Evolutionary conservation across 148 eudicot species (phyloP).

Genomic region (Pharnaceum exiguum): DNA sequence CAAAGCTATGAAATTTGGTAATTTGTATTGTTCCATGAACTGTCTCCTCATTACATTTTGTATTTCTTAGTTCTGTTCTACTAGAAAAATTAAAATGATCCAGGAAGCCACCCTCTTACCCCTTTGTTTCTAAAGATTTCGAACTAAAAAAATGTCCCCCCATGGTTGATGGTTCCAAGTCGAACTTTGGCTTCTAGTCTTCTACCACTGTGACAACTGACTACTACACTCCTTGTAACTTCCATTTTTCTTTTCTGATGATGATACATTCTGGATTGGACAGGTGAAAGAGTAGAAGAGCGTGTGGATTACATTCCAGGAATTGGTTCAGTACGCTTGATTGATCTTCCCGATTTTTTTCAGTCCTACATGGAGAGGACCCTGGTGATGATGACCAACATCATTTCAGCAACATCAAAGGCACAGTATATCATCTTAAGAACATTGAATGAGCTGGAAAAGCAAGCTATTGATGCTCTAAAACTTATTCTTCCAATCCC

Average conservation of each 20-base stretch:
- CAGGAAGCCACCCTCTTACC: no score
- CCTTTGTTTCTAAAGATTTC: not conserved
- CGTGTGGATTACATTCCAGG: constrained; percentile 58
- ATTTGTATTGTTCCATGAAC: not conserved
- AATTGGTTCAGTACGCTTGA: constrained; percentile 39
- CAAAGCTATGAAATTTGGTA: no score
- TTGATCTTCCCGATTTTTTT: constrained; percentile 44
- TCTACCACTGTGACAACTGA: no score
- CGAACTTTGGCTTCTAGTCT: no score
- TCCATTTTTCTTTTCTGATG: no score
- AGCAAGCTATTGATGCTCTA: constrained; percentile 27
- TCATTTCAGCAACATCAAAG: constrained; percentile 23
- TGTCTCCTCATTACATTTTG: not conserved
- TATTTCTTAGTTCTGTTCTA: no score
- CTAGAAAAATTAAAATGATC: no score
- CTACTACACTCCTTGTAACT: no score
- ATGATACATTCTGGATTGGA: no score
- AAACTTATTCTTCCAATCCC: constrained; percentile 28
- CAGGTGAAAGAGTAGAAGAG: constrained; percentile 36
- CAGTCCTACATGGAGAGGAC: constrained; percentile 24
- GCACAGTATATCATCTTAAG: constrained; percentile 44
- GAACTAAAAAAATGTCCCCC: not conserved
- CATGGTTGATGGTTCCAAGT: not conserved
- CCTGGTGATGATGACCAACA: constrained; percentile 8
- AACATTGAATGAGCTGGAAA: constrained; percentile 48